Evolutionary conservation across 768 basidiomycete genomes (phyloP).

Genomic region (Suillus occidentalis): DNA sequence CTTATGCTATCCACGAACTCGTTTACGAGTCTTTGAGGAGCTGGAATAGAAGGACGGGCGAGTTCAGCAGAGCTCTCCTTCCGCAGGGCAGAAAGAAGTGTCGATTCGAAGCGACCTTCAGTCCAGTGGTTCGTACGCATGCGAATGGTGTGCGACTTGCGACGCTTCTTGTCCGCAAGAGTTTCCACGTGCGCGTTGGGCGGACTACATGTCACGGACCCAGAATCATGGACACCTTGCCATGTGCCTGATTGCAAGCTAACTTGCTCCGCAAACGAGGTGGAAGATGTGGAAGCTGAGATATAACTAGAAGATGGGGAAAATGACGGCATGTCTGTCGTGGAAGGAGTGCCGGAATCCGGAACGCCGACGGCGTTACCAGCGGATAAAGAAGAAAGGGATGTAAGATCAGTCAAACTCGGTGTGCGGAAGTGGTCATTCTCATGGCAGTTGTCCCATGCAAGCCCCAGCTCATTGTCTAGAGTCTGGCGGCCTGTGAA

Average conservation of each 20-base stretch:
- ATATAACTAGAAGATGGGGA: not conserved
- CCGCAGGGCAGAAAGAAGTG: slow-evolving; percentile 24
- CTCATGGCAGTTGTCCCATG: slow-evolving; percentile 38
- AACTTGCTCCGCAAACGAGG: not conserved
- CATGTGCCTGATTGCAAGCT: slow-evolving; percentile 12
- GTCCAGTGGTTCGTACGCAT: slow-evolving; percentile 61
- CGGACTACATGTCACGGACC: slow-evolving; percentile 20
- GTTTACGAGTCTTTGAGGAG: slow-evolving; percentile 41
- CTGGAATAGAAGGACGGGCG: slow-evolving; percentile 31
- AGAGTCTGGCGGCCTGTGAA: slow-evolving; percentile 37
- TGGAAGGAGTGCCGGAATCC: not conserved
- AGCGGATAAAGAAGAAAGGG: slow-evolving; percentile 33
- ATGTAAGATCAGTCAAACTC: slow-evolving; percentile 57
- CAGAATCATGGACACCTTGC: slow-evolving; percentile 12
- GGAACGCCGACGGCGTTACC: slow-evolving; percentile 1
- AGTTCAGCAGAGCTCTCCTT: slow-evolving; percentile 15
- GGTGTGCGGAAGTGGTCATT: slow-evolving; percentile 50
- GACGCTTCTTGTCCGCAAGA: slow-evolving; percentile 28
- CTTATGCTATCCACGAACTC: slow-evolving; percentile 46
- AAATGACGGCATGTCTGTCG: not conserved
- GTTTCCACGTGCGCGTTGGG: slow-evolving; percentile 23
- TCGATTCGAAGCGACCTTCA: slow-evolving; percentile 51
- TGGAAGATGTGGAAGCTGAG: not conserved
- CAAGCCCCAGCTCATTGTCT: slow-evolving; percentile 58
- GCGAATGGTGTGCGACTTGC: slow-evolving; percentile 52